A percentile compares a stretch with the other conserved stretches of the same genome.
phyloP scores from a whole-genome alignment of 2,329 filamentous ascomycete species.

The Monosporascus sp. region DNA sequence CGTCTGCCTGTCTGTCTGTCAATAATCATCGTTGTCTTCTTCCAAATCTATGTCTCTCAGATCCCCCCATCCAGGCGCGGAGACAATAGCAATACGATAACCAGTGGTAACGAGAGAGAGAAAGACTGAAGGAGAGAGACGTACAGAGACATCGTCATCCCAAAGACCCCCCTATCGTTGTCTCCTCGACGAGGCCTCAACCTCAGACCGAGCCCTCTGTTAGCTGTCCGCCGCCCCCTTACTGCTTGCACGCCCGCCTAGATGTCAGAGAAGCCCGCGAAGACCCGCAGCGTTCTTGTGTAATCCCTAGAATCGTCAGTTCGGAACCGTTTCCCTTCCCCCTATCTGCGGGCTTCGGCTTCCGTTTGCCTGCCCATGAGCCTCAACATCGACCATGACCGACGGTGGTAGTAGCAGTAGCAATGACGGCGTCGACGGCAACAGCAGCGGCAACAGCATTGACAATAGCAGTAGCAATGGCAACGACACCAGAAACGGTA shows the following conservation, averaged over 20 bases:
- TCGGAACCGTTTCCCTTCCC: neutral
- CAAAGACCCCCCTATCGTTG: too few relatives aligned
- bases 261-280: too few relatives aligned
- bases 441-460: constrained; percentile 8
- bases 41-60: too few relatives aligned
- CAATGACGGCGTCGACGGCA: neutral
- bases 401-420: constrained; percentile 11
- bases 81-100: constrained; percentile 1
- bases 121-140: too few relatives aligned
- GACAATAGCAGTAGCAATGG: constrained; percentile 8
- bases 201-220: too few relatives aligned
- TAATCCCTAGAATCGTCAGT: too few relatives aligned
- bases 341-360: neutral
- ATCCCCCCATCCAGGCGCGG: too few relatives aligned
- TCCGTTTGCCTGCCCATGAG: neutral
- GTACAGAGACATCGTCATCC: too few relatives aligned
- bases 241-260: too few relatives aligned
- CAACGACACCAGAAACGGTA: neutral
- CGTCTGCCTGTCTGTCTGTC: neutral
- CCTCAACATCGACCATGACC: constrained; percentile 13
- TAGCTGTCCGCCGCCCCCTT: too few relatives aligned
- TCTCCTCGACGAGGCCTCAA: too few relatives aligned
- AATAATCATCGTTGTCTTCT: constrained; percentile 2
- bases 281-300: too few relatives aligned
- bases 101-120: neutral